Evolutionary conservation across 208 protist species (phyloP).

Genomic region (Crithidia brevicula): DNA sequence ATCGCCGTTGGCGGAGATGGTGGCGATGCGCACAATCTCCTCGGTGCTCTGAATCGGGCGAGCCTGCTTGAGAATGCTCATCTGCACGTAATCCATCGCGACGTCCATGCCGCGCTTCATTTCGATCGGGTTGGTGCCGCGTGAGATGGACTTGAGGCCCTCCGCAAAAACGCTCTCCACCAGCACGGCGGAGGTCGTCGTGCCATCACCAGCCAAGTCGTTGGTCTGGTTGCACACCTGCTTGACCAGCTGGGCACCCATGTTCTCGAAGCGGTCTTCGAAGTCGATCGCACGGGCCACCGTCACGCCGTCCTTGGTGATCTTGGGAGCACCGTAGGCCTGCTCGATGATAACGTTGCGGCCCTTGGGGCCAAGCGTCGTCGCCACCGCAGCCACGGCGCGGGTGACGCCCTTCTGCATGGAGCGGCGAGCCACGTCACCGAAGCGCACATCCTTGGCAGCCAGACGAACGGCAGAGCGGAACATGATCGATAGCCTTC

Average conservation of each 20-base stretch:
- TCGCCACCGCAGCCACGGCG: conserved; percentile 96
- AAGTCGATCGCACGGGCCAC: conserved; percentile 99
- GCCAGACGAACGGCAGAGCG: conserved; percentile 51
- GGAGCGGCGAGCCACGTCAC: conserved; percentile 86
- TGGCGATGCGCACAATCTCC: conserved; percentile 98
- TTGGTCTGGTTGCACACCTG: conserved; percentile 98
- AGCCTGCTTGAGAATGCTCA: conserved; percentile 89
- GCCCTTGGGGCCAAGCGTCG: conserved; percentile 99
- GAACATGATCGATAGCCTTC: conserved; percentile 37
- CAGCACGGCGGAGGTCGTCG: conserved; percentile 99
- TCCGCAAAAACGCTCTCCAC: conserved; percentile 98
- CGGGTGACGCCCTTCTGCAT: conserved; percentile 97
- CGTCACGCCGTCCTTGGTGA: conserved; percentile 99
- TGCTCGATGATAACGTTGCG: conserved; percentile 99
- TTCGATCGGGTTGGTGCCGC: conserved; percentile 99
- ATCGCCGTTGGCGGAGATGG: conserved; percentile 99
- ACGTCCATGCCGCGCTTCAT: conserved; percentile 98
- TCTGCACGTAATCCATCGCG: conserved; percentile 93
- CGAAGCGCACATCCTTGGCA: conserved; percentile 97
- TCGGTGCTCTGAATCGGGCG: conserved; percentile 96
- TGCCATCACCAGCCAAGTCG: conserved; percentile 98
- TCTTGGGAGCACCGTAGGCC: conserved; percentile 97
- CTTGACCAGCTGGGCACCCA: conserved; percentile 98
- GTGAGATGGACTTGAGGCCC: conserved; percentile 96
- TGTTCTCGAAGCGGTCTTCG: conserved; percentile 97